Evolutionary conservation across 2,329 filamentous ascomycete species (phyloP).

Genomic region (Juglanconis oblonga): DNA sequence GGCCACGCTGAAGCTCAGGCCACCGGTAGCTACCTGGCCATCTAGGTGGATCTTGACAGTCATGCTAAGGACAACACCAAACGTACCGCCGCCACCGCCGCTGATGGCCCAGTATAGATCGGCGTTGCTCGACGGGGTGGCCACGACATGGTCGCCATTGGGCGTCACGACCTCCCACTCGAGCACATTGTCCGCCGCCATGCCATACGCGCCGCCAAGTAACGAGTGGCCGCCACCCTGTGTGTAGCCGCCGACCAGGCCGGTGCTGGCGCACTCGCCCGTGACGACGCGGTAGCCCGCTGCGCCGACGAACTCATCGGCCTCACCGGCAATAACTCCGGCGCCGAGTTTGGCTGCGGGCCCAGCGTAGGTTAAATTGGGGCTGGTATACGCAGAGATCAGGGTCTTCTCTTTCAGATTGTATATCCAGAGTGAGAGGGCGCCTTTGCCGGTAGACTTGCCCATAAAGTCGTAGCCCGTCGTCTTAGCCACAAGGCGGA

Average conservation of each 20-base stretch:
- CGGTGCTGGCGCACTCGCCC: constrained; percentile 49
- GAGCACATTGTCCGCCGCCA: constrained; percentile 52
- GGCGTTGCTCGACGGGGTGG: constrained; percentile 37
- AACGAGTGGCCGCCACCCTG: constrained; percentile 54
- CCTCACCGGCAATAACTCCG: constrained; percentile 26
- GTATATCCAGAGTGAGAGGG: constrained; percentile 51
- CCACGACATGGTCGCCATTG: constrained; percentile 38
- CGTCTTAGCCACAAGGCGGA: not conserved
- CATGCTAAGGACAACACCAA: constrained; percentile 48
- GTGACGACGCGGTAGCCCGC: constrained; percentile 41
- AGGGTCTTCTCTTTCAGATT: constrained; percentile 36
- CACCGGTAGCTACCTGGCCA: not conserved
- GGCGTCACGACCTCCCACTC: constrained; percentile 47
- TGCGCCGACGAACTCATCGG: constrained; percentile 28
- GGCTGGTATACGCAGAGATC: constrained; percentile 19
- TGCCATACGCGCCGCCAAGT: constrained; percentile 43
- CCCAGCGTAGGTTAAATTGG: constrained; percentile 21
- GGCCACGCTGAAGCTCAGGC: not conserved
- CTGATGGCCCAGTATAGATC: constrained; percentile 56
- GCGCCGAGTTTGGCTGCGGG: constrained; percentile 26
- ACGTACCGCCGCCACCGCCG: constrained; percentile 52
- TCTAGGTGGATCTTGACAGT: constrained; percentile 44
- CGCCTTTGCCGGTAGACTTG: constrained; percentile 27
- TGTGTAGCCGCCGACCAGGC: constrained; percentile 51
- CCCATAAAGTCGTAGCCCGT: constrained; percentile 40